Conservation (phyloP, 129 eudicot species). For the Erigeron canadensis region DNA sequence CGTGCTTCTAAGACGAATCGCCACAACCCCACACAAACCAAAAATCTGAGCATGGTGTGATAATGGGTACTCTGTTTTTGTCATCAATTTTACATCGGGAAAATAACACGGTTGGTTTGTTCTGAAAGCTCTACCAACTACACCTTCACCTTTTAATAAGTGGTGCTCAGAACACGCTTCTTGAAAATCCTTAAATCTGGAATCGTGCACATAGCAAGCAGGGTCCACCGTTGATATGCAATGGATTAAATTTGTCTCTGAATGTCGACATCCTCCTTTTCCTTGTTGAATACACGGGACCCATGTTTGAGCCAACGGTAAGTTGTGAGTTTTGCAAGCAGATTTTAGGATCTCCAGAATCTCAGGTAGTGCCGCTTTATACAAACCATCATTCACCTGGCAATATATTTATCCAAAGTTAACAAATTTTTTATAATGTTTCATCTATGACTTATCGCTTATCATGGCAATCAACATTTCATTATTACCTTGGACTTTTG, state of each 20-base stretch:
- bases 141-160: conserved; percentile 81
- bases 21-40: conserved; percentile 74
- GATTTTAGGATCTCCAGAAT: conserved; percentile 62
- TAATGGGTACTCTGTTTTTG: conserved; percentile 86
- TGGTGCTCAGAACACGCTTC: conserved; percentile 94
- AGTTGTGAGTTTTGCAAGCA: conserved; percentile 61
- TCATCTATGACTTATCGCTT: background rate
- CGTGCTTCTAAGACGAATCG: conserved; percentile 76
- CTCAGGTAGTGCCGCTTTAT: conserved; percentile 73
- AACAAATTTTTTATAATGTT: background rate
- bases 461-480: background rate
- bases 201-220: conserved; percentile 67
- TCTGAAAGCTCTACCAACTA: conserved; percentile 67
- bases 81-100: conserved; percentile 47
- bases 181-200: conserved; percentile 50
- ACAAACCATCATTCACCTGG: conserved; percentile 49
- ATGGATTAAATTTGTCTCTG: conserved; percentile 53
- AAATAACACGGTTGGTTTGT: conserved; percentile 80
- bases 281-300: conserved; percentile 82
- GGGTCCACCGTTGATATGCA: conserved; percentile 78
- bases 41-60: conserved; percentile 85
- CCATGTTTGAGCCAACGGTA: conserved; percentile 96
- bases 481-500: conserved; percentile 53
- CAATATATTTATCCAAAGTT: background rate
- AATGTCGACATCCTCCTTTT: conserved; percentile 68